Conservation (phyloP, 108 stramenopile genomes). For the Pelagomonas calceolata region DNA sequence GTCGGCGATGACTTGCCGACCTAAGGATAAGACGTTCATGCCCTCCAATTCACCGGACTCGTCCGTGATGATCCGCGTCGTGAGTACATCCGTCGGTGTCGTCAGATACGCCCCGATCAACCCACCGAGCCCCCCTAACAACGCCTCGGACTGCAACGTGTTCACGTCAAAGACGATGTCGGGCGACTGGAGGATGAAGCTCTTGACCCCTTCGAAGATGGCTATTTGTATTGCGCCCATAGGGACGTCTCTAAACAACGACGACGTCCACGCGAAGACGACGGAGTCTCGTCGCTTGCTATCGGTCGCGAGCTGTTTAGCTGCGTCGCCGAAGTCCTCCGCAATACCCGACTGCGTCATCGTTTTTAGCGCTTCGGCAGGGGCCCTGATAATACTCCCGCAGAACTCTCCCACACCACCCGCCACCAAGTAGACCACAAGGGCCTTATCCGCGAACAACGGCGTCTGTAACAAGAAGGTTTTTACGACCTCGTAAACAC, state of each 20-base stretch:
- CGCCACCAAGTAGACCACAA: slow-evolving; percentile 30
- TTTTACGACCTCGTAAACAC: slow-evolving; percentile 26
- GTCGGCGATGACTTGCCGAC: slow-evolving; percentile 15
- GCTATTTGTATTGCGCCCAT: slow-evolving; percentile 36
- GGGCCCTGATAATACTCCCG: slow-evolving; percentile 28
- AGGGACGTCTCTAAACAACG: slow-evolving; percentile 26
- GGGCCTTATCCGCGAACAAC: slow-evolving; percentile 5
- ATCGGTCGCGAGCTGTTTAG: slow-evolving; percentile 1
- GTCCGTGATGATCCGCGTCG: slow-evolving; percentile 32
- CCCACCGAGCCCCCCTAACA: slow-evolving; percentile 30
- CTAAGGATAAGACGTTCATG: slow-evolving; percentile 8
- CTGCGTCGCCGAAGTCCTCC: slow-evolving; percentile 9
- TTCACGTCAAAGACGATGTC: slow-evolving; percentile 21
- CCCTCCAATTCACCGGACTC: slow-evolving; percentile 4
- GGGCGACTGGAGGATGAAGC: slow-evolving; percentile 24
- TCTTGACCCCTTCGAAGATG: slow-evolving; percentile 26
- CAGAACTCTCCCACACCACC: slow-evolving; percentile 30
- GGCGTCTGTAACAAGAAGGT: slow-evolving; percentile 3
- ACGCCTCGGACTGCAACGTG: slow-evolving; percentile 25
- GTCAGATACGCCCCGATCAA: slow-evolving; percentile 27
- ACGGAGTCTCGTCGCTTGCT: slow-evolving; percentile 15
- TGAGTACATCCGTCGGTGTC: slow-evolving; percentile 25
- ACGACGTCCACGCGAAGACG: slow-evolving; percentile 20
- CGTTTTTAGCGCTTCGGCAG: slow-evolving; percentile 33
- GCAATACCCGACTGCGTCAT: slow-evolving; percentile 18